phyloP scores from a whole-genome alignment of 306 rosid genomes.

The Gynostemma pentaphyllum region DNA sequence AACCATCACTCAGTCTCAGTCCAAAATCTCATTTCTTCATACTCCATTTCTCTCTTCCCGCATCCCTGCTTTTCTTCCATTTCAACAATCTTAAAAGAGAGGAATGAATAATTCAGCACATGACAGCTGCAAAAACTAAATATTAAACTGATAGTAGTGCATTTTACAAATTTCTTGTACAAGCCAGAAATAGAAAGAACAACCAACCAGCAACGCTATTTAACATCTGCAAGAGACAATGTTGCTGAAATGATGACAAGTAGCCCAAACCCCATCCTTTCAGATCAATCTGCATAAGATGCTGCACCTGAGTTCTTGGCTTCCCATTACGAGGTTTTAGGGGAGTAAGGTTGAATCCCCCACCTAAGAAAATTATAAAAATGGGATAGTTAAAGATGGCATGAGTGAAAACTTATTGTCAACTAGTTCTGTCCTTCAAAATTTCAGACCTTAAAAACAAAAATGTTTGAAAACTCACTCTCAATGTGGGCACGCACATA shows the following conservation, averaged over 20 bases:
- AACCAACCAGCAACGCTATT: constrained; percentile 94
- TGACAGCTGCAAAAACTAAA: not conserved
- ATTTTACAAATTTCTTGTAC: not conserved
- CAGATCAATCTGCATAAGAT: constrained; percentile 95
- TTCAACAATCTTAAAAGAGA: not conserved
- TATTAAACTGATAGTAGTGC: not conserved
- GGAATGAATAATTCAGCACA: not conserved
- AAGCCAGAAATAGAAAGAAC: constrained; percentile 6
- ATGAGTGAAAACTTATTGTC: not conserved
- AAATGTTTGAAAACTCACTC: constrained; percentile 45
- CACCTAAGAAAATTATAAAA: constrained; percentile 45
- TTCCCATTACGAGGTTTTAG: constrained; percentile 86
- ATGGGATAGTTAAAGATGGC: constrained; percentile 9
- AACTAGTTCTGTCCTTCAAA: constrained; percentile 17
- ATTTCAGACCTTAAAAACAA: not conserved
- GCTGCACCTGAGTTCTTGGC: constrained; percentile 97
- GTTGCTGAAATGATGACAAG: constrained; percentile 82
- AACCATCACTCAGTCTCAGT: not conserved
- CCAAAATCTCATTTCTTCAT: not conserved
- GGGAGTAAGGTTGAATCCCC: constrained; percentile 92
- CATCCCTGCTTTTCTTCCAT: not conserved
- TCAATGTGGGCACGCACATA: constrained; percentile 94
- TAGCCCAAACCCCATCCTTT: constrained; percentile 99
- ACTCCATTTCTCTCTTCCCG: not conserved
- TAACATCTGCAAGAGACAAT: constrained; percentile 91